Conservation (phyloP, 164 flowering plant species). For the Saururus chinensis region DNA sequence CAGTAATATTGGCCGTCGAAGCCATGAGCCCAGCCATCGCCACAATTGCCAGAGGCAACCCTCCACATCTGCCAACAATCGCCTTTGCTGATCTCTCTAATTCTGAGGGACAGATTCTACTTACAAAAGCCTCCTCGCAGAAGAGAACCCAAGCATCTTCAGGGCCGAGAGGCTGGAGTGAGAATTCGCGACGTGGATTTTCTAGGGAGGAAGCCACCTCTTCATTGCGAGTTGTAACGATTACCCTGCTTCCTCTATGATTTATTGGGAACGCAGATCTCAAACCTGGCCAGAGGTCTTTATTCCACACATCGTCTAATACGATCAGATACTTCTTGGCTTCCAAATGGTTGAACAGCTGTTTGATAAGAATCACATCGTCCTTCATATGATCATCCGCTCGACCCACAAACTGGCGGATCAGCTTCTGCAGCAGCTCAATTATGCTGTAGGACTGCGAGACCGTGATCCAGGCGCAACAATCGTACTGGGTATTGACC, state of each 20-base stretch:
- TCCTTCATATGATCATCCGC: background rate
- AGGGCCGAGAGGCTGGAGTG: background rate
- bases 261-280: conserved; percentile 14
- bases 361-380: background rate
- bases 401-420: conserved; percentile 10
- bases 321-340: conserved; percentile 29
- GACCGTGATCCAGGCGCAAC: conserved; percentile 28
- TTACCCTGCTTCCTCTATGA: conserved; percentile 17
- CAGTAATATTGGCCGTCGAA: background rate
- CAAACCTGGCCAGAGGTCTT: conserved; percentile 16
- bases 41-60: conserved; percentile 17
- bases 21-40: conserved; percentile 12
- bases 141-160: conserved; percentile 7
- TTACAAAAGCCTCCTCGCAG: conserved; percentile 3
- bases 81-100: conserved; percentile 1
- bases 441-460: conserved; percentile 14
- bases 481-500: conserved; percentile 17
- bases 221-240: conserved; percentile 24
- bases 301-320: conserved; percentile 38
- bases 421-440: conserved; percentile 18
- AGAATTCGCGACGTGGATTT: background rate
- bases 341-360: conserved; percentile 15
- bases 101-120: background rate
- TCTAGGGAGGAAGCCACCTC: conserved; percentile 26
- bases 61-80: conserved; percentile 13